Base-by-base conservation (phyloP, 176 grass and related monocot genomes). In the Juncus inflexus region DNA sequence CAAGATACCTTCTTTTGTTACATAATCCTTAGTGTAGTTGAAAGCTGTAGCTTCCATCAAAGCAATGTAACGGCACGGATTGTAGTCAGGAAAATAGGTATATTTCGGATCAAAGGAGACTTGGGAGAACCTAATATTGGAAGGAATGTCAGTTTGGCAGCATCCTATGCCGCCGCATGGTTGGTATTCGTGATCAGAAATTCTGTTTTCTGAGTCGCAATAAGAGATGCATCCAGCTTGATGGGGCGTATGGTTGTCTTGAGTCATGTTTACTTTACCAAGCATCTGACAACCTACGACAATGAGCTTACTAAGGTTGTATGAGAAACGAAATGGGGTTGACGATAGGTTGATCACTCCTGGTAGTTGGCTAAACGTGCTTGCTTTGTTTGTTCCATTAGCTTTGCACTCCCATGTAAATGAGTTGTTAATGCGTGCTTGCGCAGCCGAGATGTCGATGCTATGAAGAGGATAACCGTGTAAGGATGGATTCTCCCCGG, bases 81-180 rank as follows among this genome's bases (percentile, higher is more conserved):
- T 12, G 42, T 19, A 36, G 11, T 49, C 63, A 2, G 15, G 63
- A 1, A 35, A 37, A 67, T 4, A 50, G 7, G 6, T 52, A 6
- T 52, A 67, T 10, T 67, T 67, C 12, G 12, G 0, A 67, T 67
- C 64, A 37, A 67, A 67, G 8, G n/a, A 52, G 15, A 67, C 50
- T 0, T 52, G 0, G 7, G 19, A 52, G 5, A 6, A 52, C 19
- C 3, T 67, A 2, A 67, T 52, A 37, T 50, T 28, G 12, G 64
- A 67, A 10, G 64, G 64, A 52, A 67, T 67, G 35, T 42, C 19
- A 35, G 15, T 67, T 37, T 52, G 64, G 45, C 64, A 67, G 15
- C 64, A 67, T 9, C 64, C 64, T 35, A 50, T 67, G 2, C 64
- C 64, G 5, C 43, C 15, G 43, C 64, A 67, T n/a, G 64, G 50